These are phyloP conservation scores for Berberis thunbergii DNA, from an alignment of 164 flowering plant species.

Conservation along the genomic window DNA sequence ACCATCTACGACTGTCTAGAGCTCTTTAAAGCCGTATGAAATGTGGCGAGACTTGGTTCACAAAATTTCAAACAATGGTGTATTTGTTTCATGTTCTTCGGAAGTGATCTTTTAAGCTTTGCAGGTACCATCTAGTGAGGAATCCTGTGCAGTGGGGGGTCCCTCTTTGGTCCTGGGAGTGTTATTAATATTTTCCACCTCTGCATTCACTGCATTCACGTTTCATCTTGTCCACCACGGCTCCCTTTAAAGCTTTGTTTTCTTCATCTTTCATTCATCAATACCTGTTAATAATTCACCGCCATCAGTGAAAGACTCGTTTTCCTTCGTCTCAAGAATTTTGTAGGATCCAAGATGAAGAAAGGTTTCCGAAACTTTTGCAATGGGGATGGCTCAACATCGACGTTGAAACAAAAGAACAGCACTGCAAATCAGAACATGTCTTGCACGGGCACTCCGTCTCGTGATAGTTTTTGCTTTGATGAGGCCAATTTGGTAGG, in stretches of 20 bases:
- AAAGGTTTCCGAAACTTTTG: slow-evolving; percentile 52
- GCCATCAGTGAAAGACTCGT: slow-evolving; percentile 44
- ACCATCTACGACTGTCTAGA: too few species aligned
- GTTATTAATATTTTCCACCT: neutral
- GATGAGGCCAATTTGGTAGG: slow-evolving; percentile 1
- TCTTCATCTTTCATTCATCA: neutral
- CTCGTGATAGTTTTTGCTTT: slow-evolving; percentile 2
- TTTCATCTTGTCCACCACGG: neutral
- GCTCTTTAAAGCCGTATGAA: too few species aligned
- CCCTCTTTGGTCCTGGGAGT: neutral
- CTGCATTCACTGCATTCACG: neutral
- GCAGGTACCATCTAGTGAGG: too few species aligned
- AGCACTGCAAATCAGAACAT: neutral
- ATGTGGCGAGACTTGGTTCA: too few species aligned
- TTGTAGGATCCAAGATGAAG: slow-evolving; percentile 58
- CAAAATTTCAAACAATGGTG: too few species aligned
- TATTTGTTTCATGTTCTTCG: too few species aligned
- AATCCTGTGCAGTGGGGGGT: too few species aligned
- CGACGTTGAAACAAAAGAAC: slow-evolving; percentile 59
- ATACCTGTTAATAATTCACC: neutral
- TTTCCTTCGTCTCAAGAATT: slow-evolving; percentile 59
- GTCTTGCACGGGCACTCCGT: slow-evolving; percentile 6
- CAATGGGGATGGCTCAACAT: slow-evolving; percentile 60
- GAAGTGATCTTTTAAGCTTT: too few species aligned
- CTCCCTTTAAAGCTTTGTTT: neutral